Evolutionary conservation across 1,284 basidiomycete genomes (phyloP), one percentile per base, ranked within the genome.

Genomic region (Cutaneotrichosporon cavernicola): DNA sequence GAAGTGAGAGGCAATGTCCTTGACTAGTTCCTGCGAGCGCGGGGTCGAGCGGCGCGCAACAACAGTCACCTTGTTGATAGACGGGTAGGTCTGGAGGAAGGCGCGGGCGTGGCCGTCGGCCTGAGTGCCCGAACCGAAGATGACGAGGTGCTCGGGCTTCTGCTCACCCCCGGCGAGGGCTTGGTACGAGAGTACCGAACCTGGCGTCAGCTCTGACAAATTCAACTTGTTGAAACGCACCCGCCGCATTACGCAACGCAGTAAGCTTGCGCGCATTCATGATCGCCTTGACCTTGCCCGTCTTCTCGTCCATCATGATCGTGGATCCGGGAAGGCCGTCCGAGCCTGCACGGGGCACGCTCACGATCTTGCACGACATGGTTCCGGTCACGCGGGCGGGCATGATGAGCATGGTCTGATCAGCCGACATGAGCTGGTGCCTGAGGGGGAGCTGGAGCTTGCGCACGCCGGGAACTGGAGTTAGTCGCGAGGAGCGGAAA

Each of bases 221-320:
- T 26, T 26, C 26, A 26, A 26, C 26, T 26, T 2, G 26, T 26
- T 26, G 26, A 26, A 18, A 79, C 85, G 64, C 70, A 88, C 90
- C 89, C 68, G 89, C 89, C 56, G 90, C 91, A 63, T 89, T 95
- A 55, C 92, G 78, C 52, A 92, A 76, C 2, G 90, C 89, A 0
- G 92, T 94, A 65, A 95, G 78, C 46, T 82, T 83, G 49, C 87
- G 82, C 2, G 92, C 88, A 72, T 94, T 93, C 31, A 94, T 80
- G 16, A 94, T 79, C 0, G 89, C 90, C 67, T 84, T 87, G 11
- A 88, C 84, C 3, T 80, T 79, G 2, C 91, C 92, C 0, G 85
- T 86, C 6, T 72, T 71, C 67, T 91, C 88, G 71, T 93, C 87
- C 34, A 95, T 73, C 1, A 94, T 84, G 31, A 92, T 76, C 0